Percentiles rank a stretch among this genome's conserved stretches.
Conservation (phyloP, 2,329 filamentous ascomycete species). For the Geoglossum cookeanum region DNA sequence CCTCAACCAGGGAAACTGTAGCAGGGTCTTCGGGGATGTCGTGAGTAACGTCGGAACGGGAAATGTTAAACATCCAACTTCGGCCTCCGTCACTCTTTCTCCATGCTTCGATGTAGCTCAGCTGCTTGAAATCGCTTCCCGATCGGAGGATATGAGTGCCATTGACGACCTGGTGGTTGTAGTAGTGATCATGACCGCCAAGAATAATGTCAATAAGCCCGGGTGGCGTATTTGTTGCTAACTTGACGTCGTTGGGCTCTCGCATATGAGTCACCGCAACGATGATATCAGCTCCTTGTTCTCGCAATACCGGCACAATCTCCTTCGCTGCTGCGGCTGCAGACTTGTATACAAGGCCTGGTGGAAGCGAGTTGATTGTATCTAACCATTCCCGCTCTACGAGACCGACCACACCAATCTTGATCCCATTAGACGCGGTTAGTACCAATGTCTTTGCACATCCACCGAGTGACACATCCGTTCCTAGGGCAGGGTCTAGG, state of each 20-base stretch:
- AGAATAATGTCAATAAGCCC: slow-evolving; percentile 70
- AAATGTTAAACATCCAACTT: slow-evolving; percentile 64
- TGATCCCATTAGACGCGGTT: slow-evolving; percentile 65
- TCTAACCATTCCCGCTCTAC: slow-evolving; percentile 79
- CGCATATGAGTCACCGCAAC: slow-evolving; percentile 63
- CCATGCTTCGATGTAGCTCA: slow-evolving; percentile 71
- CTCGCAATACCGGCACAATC: slow-evolving; percentile 51
- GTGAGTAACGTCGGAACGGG: slow-evolving; percentile 52
- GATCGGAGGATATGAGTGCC: slow-evolving; percentile 71
- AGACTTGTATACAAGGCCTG: slow-evolving; percentile 64
- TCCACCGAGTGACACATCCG: slow-evolving; percentile 54
- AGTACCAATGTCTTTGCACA: slow-evolving; percentile 59
- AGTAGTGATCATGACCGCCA: slow-evolving; percentile 82
- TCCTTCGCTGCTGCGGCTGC: slow-evolving; percentile 57
- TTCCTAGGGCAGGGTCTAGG: slow-evolving; percentile 62
- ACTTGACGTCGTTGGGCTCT: slow-evolving; percentile 35
- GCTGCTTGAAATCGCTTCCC: slow-evolving; percentile 79
- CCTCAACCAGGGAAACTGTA: slow-evolving; percentile 42
- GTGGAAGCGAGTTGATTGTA: slow-evolving; percentile 72
- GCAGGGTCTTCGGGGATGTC: slow-evolving; percentile 43
- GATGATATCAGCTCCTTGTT: slow-evolving; percentile 64
- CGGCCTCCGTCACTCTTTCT: slow-evolving; percentile 26
- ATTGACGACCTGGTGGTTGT: slow-evolving; percentile 58
- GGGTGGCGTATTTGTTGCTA: slow-evolving; percentile 50
- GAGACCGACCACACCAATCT: slow-evolving; percentile 67